These are phyloP conservation scores for Cordia subcordata DNA, from an alignment of 257 asterid species.

Conservation along the genomic window DNA sequence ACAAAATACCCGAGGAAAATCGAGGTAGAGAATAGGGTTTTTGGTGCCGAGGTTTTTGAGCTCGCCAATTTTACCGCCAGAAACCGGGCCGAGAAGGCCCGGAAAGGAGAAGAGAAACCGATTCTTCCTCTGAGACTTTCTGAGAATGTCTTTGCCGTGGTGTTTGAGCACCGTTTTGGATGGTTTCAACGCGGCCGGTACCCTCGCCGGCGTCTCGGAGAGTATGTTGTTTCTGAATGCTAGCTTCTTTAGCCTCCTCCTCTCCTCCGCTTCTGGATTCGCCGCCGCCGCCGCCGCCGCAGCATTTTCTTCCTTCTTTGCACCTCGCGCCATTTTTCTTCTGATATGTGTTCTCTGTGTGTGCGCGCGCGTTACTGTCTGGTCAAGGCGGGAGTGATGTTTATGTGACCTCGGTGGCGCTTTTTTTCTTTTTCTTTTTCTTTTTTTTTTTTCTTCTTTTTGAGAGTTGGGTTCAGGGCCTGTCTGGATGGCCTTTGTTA, in stretches of 20 bases:
- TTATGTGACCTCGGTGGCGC: no score
- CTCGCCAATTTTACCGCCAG: conserved; percentile 85
- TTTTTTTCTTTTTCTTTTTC: no score
- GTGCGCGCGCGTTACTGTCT: no score
- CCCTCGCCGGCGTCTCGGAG: conserved; percentile 38
- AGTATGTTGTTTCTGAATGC: conserved; percentile 46
- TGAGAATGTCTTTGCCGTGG: conserved; percentile 71
- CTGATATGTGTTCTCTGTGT: not conserved
- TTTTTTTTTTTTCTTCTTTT: no score
- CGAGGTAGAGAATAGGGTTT: conserved; percentile 84
- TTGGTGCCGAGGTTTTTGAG: conserved; percentile 82
- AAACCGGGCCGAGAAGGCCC: conserved; percentile 67
- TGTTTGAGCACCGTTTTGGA: conserved; percentile 67
- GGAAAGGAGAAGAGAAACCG: conserved; percentile 75
- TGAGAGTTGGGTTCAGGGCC: no score
- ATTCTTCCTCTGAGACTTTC: conserved; percentile 81
- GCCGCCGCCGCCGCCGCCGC: conserved; percentile 28
- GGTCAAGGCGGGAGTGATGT: no score
- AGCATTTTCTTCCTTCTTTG: conserved; percentile 28
- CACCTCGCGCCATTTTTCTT: conserved; percentile 41
- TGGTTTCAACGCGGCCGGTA: conserved; percentile 44
- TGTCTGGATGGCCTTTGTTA: no score
- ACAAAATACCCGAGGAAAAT: conserved; percentile 68
- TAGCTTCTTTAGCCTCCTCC: conserved; percentile 47
- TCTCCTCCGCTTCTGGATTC: conserved; percentile 48